Percentiles rank a stretch among this genome's conserved stretches.
Conservation (phyloP, 1,284 basidiomycete species). For the Malassezia arunalokei region DNA sequence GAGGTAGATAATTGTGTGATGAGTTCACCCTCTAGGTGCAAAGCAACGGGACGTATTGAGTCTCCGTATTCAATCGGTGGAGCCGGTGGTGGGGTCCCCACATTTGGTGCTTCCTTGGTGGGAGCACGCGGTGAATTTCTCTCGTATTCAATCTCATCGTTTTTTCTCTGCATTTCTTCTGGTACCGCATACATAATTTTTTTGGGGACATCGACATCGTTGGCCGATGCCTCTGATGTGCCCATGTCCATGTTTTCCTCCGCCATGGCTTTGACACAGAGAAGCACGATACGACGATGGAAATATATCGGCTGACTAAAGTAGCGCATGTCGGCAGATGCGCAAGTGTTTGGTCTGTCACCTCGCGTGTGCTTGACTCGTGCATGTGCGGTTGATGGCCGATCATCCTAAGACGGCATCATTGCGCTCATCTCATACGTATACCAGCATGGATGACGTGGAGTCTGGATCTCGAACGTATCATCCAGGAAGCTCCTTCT, state of each 20-base stretch:
- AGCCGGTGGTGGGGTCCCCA: conserved; percentile 11
- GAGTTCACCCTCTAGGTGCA: conserved; percentile 37
- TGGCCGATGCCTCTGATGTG: neutral
- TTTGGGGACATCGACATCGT: neutral
- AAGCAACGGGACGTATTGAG: conserved; percentile 28
- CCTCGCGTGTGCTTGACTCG: too few relatives aligned
- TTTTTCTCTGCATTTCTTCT: neutral
- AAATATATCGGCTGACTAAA: too few relatives aligned
- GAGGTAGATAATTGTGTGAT: conserved; percentile 44
- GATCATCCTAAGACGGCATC: too few relatives aligned
- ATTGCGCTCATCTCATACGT: too few relatives aligned
- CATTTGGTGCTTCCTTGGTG: conserved; percentile 1
- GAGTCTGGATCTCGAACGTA: neutral
- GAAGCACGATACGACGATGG: too few relatives aligned
- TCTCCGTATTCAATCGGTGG: conserved; percentile 23
- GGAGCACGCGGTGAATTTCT: neutral
- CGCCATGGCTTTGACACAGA: too few relatives aligned
- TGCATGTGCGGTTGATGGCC: too few relatives aligned
- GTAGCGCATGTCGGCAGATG: too few relatives aligned
- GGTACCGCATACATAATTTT: conserved; percentile 10
- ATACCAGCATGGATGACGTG: neutral
- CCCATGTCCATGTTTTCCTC: too few relatives aligned
- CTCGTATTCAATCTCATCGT: neutral
- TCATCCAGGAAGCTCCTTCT: neutral
- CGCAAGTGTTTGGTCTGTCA: too few relatives aligned